Conservation (phyloP, 805 yeast genomes). For the Candida sonorensis region DNA sequence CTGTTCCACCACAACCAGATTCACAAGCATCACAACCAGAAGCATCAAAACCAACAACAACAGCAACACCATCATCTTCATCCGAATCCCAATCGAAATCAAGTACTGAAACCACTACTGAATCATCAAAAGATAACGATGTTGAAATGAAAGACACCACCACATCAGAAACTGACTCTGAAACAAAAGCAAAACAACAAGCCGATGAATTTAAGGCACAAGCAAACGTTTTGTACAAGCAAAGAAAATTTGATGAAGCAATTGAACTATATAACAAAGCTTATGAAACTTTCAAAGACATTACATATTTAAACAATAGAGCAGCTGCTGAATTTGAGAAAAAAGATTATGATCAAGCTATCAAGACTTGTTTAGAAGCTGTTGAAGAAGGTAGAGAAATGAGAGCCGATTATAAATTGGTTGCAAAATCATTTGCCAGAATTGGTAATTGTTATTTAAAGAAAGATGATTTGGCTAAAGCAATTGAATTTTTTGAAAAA, state of each 20-base stretch:
- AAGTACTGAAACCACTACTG: constrained; percentile 15
- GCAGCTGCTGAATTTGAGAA: constrained; percentile 98
- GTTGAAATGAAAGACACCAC: constrained; percentile 33
- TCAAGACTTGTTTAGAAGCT: constrained; percentile 73
- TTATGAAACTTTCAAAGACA: constrained; percentile 73
- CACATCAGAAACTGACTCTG: constrained; percentile 19
- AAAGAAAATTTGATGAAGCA: constrained; percentile 87
- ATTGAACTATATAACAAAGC: constrained; percentile 82
- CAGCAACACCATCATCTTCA: no score
- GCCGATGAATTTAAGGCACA: constrained; percentile 73
- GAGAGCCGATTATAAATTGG: constrained; percentile 85
- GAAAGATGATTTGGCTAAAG: constrained; percentile 61
- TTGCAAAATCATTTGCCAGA: constrained; percentile 92
- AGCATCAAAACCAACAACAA: no score
- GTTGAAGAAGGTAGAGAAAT: constrained; percentile 83
- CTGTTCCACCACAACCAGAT: constrained; percentile 17
- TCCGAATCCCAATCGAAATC: no score
- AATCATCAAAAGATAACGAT: constrained; percentile 20
- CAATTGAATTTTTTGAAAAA: constrained; percentile 76
- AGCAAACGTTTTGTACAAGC: constrained; percentile 84
- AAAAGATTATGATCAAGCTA: constrained; percentile 83
- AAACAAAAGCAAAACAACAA: constrained; percentile 33
- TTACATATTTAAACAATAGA: constrained; percentile 90
- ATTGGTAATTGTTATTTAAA: constrained; percentile 79
- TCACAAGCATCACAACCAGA: no score